Percentiles rank a stretch among this genome's conserved stretches.
These are phyloP conservation scores for Botrytis aclada DNA, from an alignment of 2,329 filamentous ascomycete species.

Conservation along the genomic window DNA sequence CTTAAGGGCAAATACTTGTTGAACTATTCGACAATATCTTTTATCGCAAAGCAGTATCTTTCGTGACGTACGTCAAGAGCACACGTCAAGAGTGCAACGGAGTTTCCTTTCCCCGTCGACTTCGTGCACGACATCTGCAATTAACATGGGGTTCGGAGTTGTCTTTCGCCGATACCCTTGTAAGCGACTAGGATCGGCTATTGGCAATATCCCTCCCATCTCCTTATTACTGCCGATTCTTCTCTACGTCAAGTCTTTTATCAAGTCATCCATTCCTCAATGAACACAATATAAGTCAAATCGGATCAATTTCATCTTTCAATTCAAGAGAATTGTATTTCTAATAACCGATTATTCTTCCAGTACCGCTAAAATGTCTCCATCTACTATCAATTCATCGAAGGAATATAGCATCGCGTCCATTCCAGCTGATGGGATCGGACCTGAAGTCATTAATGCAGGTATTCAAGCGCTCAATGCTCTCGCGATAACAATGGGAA, in stretches of 20 bases:
- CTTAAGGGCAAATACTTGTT: background rate
- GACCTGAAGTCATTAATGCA: constrained; percentile 59
- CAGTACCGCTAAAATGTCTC: background rate
- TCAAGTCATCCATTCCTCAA: background rate
- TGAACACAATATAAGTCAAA: background rate
- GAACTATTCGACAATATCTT: background rate
- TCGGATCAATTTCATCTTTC: background rate
- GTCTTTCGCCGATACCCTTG: background rate
- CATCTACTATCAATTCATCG: background rate
- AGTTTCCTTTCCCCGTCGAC: background rate
- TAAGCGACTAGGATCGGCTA: background rate
- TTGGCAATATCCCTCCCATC: background rate
- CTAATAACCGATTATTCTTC: background rate
- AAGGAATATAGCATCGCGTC: constrained; percentile 52
- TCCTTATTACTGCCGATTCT: background rate
- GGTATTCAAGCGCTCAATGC: constrained; percentile 56
- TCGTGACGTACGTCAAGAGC: background rate
- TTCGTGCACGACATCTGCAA: background rate
- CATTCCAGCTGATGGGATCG: constrained; percentile 63
- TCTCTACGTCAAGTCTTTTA: background rate
- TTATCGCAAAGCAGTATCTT: background rate
- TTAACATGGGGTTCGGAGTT: background rate
- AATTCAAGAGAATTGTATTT: background rate
- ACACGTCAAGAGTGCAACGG: background rate
- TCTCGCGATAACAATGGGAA: constrained; percentile 48